These are phyloP conservation scores for Epichloe festucae DNA, from an alignment of 2,329 filamentous ascomycete species.

Conservation along the genomic window DNA sequence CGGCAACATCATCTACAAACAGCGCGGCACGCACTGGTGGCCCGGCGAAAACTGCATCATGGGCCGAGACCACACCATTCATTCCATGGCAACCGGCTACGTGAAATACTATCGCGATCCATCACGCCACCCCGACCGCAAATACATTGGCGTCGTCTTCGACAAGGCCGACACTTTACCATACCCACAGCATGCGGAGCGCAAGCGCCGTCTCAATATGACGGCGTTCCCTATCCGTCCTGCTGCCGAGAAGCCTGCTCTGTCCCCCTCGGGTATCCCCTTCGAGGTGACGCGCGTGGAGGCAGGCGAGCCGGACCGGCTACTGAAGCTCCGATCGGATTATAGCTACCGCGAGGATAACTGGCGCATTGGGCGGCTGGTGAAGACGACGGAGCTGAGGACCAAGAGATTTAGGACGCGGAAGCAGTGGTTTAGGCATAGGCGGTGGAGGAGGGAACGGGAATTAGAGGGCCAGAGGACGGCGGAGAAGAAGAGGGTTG, in stretches of 20 bases:
- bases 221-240: slow-evolving; percentile 36
- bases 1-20: slow-evolving; percentile 96
- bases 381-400: slow-evolving; percentile 36
- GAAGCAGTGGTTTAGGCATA: slow-evolving; percentile 33
- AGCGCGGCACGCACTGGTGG: slow-evolving; percentile 88
- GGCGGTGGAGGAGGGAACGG: slow-evolving; percentile 29
- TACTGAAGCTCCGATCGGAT: slow-evolving; percentile 37
- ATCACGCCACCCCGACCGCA: slow-evolving; percentile 63
- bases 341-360: slow-evolving; percentile 50
- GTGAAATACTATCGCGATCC: slow-evolving; percentile 96
- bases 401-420: slow-evolving; percentile 37
- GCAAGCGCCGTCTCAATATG: slow-evolving; percentile 66
- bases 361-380: slow-evolving; percentile 43
- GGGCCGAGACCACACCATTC: slow-evolving; percentile 94
- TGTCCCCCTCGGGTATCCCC: slow-evolving; percentile 39
- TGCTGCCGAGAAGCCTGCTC: slow-evolving; percentile 21
- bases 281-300: slow-evolving; percentile 30
- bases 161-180: slow-evolving; percentile 71
- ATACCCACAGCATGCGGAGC: slow-evolving; percentile 57
- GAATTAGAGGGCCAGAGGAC: slow-evolving; percentile 28
- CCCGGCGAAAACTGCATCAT: slow-evolving; percentile 92
- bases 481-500: slow-evolving; percentile 21
- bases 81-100: slow-evolving; percentile 71
- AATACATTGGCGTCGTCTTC: slow-evolving; percentile 91
- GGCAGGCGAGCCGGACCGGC: slow-evolving; percentile 29